Conservation (phyloP, 345 rosid species). For the Excoecaria cochinchinensis region DNA sequence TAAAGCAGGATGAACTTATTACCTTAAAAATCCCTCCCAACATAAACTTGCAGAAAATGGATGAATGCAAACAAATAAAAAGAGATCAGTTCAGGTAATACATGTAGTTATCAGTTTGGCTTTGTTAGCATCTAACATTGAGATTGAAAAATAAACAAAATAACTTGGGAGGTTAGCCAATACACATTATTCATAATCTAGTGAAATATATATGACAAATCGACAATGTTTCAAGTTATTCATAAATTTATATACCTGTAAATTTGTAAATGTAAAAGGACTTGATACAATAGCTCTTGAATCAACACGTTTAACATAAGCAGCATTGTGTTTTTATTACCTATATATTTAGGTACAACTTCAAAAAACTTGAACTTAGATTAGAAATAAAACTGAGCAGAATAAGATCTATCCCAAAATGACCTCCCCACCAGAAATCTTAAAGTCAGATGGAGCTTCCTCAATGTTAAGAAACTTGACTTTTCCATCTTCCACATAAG, state of each 20-base stretch:
- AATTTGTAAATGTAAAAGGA: too few relatives aligned
- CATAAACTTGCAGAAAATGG: conserved; percentile 64
- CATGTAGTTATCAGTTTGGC: not conserved
- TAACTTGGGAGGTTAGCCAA: not conserved
- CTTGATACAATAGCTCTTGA: too few relatives aligned
- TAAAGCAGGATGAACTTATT: conserved; percentile 9
- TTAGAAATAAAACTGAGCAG: not conserved
- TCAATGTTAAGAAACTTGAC: conserved; percentile 78
- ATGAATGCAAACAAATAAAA: conserved; percentile 10
- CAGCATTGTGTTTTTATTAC: too few relatives aligned
- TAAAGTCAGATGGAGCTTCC: conserved; percentile 86
- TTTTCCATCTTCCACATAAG: conserved; percentile 63
- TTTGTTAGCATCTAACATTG: not conserved
- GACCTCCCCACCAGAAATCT: conserved; percentile 76
- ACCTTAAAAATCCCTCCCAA: conserved; percentile 91
- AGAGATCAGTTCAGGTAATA: not conserved
- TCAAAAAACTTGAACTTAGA: not conserved
- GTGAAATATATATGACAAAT: too few relatives aligned
- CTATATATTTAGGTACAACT: too few relatives aligned
- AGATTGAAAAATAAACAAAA: not conserved
- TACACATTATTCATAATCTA: conserved; percentile 40
- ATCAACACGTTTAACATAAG: too few relatives aligned
- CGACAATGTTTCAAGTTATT: too few relatives aligned
- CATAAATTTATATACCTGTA: too few relatives aligned
- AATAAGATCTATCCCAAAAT: conserved; percentile 71